A percentile compares a stretch with the other conserved stretches of the same genome.
Evolutionary conservation across 305 asterid species (phyloP).

Genomic region (Salvia sclarea): DNA sequence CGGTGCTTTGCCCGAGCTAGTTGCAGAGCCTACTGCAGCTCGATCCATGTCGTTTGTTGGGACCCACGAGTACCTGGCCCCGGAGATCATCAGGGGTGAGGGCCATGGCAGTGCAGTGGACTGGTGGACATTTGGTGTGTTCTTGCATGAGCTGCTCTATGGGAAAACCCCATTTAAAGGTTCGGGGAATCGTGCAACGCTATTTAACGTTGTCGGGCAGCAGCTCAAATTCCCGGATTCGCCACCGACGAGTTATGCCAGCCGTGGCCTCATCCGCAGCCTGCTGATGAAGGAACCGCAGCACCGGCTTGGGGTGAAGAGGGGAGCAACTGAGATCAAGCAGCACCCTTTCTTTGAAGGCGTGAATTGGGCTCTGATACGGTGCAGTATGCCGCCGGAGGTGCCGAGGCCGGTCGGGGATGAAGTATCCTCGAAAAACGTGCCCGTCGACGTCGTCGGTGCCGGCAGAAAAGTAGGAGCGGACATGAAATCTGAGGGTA

Average conservation of each 20-base stretch:
- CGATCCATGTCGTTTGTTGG: constrained; percentile 93
- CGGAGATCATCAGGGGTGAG: constrained; percentile 83
- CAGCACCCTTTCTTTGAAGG: constrained; percentile 92
- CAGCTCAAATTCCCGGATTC: constrained; percentile 75
- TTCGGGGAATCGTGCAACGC: constrained; percentile 78
- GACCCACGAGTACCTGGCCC: constrained; percentile 83
- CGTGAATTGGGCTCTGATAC: constrained; percentile 82
- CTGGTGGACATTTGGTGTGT: constrained; percentile 93
- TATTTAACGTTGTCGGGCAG: constrained; percentile 79
- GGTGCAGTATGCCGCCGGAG: constrained; percentile 89
- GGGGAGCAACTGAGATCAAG: constrained; percentile 89
- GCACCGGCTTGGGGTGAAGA: constrained; percentile 67
- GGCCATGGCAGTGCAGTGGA: constrained; percentile 95
- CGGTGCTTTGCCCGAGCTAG: constrained; percentile 62
- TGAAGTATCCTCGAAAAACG: constrained; percentile 45
- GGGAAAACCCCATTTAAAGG: constrained; percentile 92
- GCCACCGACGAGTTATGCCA: constrained; percentile 72
- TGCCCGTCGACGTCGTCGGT: constrained; percentile 47
- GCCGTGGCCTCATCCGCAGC: constrained; percentile 70
- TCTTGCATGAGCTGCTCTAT: constrained; percentile 75
- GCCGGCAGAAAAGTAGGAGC: constrained; percentile 51
- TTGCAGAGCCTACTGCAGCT: constrained; percentile 86
- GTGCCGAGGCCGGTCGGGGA: constrained; percentile 65
- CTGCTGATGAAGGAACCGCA: constrained; percentile 85
- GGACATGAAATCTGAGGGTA: constrained; percentile 75